Percentiles rank a stretch among this genome's conserved stretches.
These are phyloP conservation scores for Zygotorulaspora mrakii DNA, from an alignment of 1,139 yeast genomes.

Conservation along the genomic window DNA sequence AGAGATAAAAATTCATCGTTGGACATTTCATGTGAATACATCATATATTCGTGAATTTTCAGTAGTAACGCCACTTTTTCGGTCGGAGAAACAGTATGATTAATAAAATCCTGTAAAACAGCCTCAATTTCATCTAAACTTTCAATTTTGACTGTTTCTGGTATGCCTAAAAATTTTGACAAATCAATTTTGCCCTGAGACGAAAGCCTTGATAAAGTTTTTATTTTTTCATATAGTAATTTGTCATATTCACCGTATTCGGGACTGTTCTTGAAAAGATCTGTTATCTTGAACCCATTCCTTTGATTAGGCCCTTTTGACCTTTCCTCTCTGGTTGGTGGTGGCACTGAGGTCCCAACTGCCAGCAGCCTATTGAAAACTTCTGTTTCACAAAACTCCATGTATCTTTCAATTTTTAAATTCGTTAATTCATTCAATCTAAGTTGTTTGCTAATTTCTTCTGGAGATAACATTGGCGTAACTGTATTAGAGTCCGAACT, in stretches of 20 bases:
- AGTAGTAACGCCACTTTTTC: constrained; percentile 31
- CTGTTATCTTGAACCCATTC: constrained; percentile 21
- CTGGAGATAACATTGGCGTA: constrained; percentile 32
- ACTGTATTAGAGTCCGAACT: constrained; percentile 27
- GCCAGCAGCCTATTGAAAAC: constrained; percentile 30
- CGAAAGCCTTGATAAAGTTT: constrained; percentile 22
- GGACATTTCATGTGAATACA: constrained; percentile 24
- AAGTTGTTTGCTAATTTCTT: constrained; percentile 30
- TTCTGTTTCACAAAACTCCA: constrained; percentile 33
- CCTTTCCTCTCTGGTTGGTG: constrained; percentile 10
- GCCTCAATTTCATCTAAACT: constrained; percentile 15
- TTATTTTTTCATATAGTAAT: constrained; percentile 26
- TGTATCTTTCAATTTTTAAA: constrained; percentile 30
- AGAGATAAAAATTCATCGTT: constrained; percentile 55
- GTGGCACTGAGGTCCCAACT: constrained; percentile 34
- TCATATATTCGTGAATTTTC: constrained; percentile 31
- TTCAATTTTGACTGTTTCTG: constrained; percentile 17
- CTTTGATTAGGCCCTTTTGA: constrained; percentile 7
- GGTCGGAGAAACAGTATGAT: constrained; percentile 29
- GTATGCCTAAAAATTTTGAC: constrained; percentile 26
- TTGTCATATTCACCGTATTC: constrained; percentile 33
- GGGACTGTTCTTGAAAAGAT: constrained; percentile 33
- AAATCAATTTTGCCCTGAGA: constrained; percentile 23
- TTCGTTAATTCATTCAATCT: constrained; percentile 27
- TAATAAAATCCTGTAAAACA: constrained; percentile 19